Evolutionary conservation across 768 basidiomycete species (phyloP), one percentile per base, ranked within the genome.

Genomic region (Rhodotorula toruloides): DNA sequence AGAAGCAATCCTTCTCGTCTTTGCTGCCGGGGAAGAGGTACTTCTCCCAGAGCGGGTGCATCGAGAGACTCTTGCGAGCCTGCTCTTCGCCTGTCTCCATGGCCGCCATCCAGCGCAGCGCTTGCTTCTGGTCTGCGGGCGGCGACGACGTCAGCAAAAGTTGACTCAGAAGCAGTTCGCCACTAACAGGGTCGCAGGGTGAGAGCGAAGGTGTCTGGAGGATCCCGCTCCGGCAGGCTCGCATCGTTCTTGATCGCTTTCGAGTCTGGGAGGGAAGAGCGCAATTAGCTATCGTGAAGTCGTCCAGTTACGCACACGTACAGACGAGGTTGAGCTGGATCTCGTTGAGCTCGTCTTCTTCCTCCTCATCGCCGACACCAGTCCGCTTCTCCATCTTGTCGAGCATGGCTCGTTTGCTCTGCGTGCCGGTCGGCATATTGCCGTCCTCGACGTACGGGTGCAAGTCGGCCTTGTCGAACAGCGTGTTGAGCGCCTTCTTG

Each of bases 31-130:
- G 49, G 36, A 65, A 54, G 21, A n/a, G 50, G 85, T 74, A 97
- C 91, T 90, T 85, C 80, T 87, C 87, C 93, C 93, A 98, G 13
- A 98, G 78, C 4, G 94, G 94, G 77, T 98, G 91, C 83, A 97
- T 86, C 87, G 88, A 22, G 76, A 80, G 83, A 83, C 75, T 86
- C 83, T 59, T 87, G 82, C 71, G 85, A 7, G 77, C 88, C 61
- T 87, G 85, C 68, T 81, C 80, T 27, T 84, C 81, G 6, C 88
- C 89, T 4, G 82, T 83, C 78, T 98, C 94, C 58, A 91, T 81
- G 5, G 88, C 87, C 70, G 85, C 80, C 92, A 96, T 92, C 93
- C 93, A 98, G 86, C 80, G 80, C 52, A 97, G 79, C 0, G 92
- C 94, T 77, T 98, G 94, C 75, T 91, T 94, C 75, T 97, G 94